Evolutionary conservation across 345 rosid species (phyloP).

Genomic region (Mangifera indica): DNA sequence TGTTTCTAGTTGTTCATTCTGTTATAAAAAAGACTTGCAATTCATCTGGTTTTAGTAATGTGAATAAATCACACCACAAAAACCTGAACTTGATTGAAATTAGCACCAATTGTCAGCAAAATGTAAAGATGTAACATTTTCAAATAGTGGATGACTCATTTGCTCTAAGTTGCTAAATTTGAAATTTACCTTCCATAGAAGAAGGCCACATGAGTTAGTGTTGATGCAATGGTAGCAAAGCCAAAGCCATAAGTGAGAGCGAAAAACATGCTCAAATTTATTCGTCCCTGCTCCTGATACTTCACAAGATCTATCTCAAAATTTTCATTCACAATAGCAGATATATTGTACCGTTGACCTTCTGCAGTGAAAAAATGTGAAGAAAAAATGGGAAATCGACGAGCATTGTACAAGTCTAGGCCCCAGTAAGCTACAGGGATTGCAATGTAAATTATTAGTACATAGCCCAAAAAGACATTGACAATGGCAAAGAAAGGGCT

Average conservation of each 20-base stretch:
- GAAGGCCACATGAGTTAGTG: slow-evolving; percentile 74
- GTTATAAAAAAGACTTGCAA: background rate
- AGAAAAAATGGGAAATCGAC: slow-evolving; percentile 73
- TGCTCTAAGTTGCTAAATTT: background rate
- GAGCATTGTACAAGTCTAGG: slow-evolving; percentile 53
- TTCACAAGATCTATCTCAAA: slow-evolving; percentile 62
- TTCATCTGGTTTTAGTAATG: background rate
- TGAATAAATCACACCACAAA: background rate
- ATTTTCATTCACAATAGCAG: slow-evolving; percentile 65
- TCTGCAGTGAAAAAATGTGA: slow-evolving; percentile 70
- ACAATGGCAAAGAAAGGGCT: slow-evolving; percentile 86
- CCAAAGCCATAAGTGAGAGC: slow-evolving; percentile 78
- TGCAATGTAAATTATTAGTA: slow-evolving; percentile 54
- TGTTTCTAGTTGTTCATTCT: background rate
- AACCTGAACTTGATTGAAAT: background rate
- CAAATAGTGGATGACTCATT: background rate
- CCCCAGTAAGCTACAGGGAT: slow-evolving; percentile 78
- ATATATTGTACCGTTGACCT: slow-evolving; percentile 58
- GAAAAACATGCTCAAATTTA: slow-evolving; percentile 84
- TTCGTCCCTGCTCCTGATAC: slow-evolving; percentile 70
- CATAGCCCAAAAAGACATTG: slow-evolving; percentile 60
- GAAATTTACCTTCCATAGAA: slow-evolving; percentile 79
- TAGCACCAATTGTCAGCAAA: too few species aligned
- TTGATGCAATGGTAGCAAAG: slow-evolving; percentile 86
- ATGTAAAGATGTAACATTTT: background rate